phyloP scores from a whole-genome alignment of 345 rosid genomes.

The Melaleuca alternifolia region DNA sequence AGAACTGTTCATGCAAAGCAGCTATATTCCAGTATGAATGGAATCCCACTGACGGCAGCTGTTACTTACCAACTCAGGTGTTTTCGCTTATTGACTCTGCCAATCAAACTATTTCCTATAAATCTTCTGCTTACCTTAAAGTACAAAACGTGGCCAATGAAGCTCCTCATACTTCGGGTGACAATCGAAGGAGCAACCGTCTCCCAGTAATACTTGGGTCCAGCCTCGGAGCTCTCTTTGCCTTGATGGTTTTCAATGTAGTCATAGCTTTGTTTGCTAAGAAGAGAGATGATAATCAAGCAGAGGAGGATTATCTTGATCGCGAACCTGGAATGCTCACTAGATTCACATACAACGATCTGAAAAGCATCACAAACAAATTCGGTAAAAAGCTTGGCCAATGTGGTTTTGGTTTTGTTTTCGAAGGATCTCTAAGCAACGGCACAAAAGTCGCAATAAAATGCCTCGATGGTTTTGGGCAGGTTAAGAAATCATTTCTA shows the following conservation, averaged over 20 bases:
- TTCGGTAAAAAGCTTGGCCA: constrained; percentile 6
- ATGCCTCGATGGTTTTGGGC: constrained; percentile 1
- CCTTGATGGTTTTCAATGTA: background rate
- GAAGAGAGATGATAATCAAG: background rate
- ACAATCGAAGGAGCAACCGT: background rate
- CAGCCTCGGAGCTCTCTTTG: background rate
- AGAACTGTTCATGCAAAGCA: constrained; percentile 11
- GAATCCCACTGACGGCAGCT: background rate
- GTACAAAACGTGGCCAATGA: background rate
- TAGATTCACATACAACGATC: background rate
- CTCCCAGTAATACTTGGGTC: background rate
- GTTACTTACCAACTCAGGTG: background rate
- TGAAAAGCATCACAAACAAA: background rate
- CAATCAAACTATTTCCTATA: background rate
- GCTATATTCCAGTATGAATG: background rate
- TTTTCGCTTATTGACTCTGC: background rate
- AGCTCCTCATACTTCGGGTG: no score
- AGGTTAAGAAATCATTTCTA: constrained; percentile 10
- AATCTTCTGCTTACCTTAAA: background rate
- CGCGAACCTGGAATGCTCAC: background rate
- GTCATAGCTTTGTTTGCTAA: background rate
- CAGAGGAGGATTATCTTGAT: background rate
- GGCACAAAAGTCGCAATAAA: constrained; percentile 14
- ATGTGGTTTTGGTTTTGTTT: constrained; percentile 14
- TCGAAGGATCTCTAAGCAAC: constrained; percentile 1